Conservation (phyloP, 768 basidiomycete species). For the Piloderma croceum region DNA sequence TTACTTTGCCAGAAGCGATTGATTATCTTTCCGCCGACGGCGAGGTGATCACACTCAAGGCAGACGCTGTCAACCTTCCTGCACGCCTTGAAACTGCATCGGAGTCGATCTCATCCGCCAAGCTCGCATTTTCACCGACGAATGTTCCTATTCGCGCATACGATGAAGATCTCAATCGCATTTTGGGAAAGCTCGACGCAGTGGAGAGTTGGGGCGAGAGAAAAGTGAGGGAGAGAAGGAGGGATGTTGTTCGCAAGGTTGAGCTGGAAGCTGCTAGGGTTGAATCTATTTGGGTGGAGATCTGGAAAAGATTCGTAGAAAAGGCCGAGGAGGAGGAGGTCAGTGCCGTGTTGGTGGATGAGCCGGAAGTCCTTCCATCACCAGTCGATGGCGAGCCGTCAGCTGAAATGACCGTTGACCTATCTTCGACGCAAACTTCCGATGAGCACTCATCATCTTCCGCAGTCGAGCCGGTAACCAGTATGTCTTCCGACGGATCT, state of each 20-base stretch:
- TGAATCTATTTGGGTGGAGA: slow-evolving; percentile 40
- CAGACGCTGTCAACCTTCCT: slow-evolving; percentile 23
- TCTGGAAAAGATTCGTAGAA: slow-evolving; percentile 22
- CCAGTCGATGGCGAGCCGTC: not conserved
- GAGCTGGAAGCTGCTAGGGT: slow-evolving; percentile 55
- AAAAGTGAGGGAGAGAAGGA: slow-evolving; percentile 45
- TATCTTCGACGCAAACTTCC: not conserved
- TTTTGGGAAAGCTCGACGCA: slow-evolving; percentile 63
- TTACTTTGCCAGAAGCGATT: slow-evolving; percentile 39
- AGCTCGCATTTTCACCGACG: slow-evolving; percentile 54
- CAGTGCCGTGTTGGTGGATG: not conserved
- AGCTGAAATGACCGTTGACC: too few species aligned
- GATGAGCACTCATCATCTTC: not conserved
- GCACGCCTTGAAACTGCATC: slow-evolving; percentile 17
- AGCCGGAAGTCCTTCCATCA: not conserved
- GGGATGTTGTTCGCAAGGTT: slow-evolving; percentile 48
- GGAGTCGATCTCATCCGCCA: slow-evolving; percentile 20
- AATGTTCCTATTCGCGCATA: slow-evolving; percentile 62
- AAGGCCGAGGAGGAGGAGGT: not conserved
- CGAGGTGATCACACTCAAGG: slow-evolving; percentile 23
- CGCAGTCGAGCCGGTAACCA: not conserved
- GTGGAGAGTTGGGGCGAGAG: slow-evolving; percentile 60
- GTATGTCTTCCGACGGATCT: not conserved
- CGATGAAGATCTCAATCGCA: slow-evolving; percentile 52
- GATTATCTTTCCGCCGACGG: slow-evolving; percentile 33